Base-by-base conservation (phyloP, 805 yeast genomes). In the Maudiozyma barnettii region DNA sequence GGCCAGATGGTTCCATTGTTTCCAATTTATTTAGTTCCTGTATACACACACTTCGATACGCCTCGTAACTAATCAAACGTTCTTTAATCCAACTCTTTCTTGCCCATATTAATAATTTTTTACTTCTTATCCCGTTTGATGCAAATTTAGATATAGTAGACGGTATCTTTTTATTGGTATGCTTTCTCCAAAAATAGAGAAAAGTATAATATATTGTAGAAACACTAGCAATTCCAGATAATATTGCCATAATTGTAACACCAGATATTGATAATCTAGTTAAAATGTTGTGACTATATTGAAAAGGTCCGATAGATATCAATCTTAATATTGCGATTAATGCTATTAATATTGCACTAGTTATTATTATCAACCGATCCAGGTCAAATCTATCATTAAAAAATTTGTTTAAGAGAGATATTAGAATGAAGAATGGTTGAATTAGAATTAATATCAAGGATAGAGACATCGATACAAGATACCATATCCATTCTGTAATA, bases 191-290 rank as follows among this genome's bases (percentile, higher is more conserved):
- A 20, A 61, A 8, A 30, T 51, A 50, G 35, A 53, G 37, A 23
- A 52, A 50, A 1, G 60, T 57, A 39, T 61, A 63, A 43, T 60
- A 62, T 3, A 60, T 49, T 1, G 66, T 61, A 1, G 68, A 63
- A 1, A 59, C 59, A 36, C 66, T 59, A 5, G 67, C 68, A 23
- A 64, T 50, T 3, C 65, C 66, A 2, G 68, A 63, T 30, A 64
- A 45, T 16, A 53, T 47, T 6, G 66, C 65, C 64, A 64, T 58
- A 10, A 63, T 30, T 1, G 64, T 60, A 1, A 62, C 63, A 18
- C 68, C 68, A 3, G 56, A 55, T 4, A 64, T 54, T 6, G 68
- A 63, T 14, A 63, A 30, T 46, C 60, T 63, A 6, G 68, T 64
- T 30, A 64, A 49, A 43, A 63, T 51, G 50, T 57, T 62, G 4